A percentile compares a stretch with the other conserved stretches of the same genome.
Evolutionary conservation across 345 rosid species (phyloP).

Genomic region (Syzygium aromaticum): DNA sequence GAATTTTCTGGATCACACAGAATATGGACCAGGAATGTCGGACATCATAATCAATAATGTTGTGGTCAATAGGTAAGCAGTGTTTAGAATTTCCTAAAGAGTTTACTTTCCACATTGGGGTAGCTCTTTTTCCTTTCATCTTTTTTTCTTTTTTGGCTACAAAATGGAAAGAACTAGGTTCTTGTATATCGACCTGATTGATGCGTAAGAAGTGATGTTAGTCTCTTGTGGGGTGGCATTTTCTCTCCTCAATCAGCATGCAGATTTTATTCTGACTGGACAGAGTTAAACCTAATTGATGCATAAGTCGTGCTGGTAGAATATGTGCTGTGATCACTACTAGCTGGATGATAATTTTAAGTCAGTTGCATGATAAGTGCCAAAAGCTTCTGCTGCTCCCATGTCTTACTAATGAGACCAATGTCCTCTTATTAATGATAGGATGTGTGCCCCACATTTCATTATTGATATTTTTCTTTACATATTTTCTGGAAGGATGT

Average conservation of each 20-base stretch:
- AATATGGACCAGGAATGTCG: conserved; percentile 85
- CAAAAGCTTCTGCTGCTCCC: background rate
- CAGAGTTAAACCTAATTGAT: background rate
- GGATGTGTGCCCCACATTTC: background rate
- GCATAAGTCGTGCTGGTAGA: background rate
- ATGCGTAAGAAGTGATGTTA: background rate
- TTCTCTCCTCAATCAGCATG: background rate
- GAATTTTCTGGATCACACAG: conserved; percentile 91
- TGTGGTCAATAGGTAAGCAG: conserved; percentile 59
- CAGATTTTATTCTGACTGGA: background rate
- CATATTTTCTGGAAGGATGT: background rate
- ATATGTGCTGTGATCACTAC: background rate
- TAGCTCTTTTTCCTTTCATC: background rate
- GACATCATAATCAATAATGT: conserved; percentile 50
- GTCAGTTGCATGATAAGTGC: background rate
- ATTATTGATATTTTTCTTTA: background rate
- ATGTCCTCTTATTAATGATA: background rate
- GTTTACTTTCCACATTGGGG: background rate
- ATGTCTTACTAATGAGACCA: background rate
- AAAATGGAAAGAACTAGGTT: background rate
- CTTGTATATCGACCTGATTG: background rate
- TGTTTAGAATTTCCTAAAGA: background rate
- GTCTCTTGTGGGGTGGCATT: background rate
- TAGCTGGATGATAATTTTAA: background rate
- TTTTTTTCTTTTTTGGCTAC: background rate